phyloP scores from a whole-genome alignment of 179 eudicot species.

The Vitellaria paradoxa region DNA sequence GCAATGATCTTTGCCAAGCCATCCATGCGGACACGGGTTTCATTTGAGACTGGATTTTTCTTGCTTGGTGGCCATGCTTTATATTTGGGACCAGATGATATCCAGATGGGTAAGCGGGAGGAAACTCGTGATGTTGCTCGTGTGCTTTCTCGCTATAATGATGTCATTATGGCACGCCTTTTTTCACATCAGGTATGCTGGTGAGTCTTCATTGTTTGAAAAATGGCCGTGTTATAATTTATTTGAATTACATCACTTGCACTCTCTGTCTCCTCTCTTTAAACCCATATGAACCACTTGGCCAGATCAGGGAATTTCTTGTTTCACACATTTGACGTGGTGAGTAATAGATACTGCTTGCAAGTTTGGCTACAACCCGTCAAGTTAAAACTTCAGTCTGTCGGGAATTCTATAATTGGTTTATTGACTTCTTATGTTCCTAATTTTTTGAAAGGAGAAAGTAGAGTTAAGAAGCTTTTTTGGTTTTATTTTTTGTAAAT shows the following conservation, averaged over 20 bases:
- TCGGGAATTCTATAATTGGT: no score
- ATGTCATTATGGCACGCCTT: slow-evolving; percentile 96
- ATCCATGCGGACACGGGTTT: slow-evolving; percentile 97
- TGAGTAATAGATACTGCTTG: background rate
- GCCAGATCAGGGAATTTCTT: background rate
- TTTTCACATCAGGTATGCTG: slow-evolving; percentile 95
- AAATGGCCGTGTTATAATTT: background rate
- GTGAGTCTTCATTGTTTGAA: slow-evolving; percentile 27
- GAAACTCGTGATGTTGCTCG: slow-evolving; percentile 99
- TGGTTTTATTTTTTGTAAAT: no score
- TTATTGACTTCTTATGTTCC: no score
- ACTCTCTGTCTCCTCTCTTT: background rate
- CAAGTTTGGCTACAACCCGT: background rate
- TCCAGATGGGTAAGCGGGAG: slow-evolving; percentile 99
- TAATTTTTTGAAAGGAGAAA: no score
- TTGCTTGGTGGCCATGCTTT: slow-evolving; percentile 97
- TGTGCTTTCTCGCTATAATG: slow-evolving; percentile 89
- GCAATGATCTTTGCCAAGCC: slow-evolving; percentile 99
- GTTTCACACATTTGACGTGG: background rate
- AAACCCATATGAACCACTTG: no score
- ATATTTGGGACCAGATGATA: slow-evolving; percentile 93
- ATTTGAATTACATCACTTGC: background rate
- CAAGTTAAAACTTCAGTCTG: background rate
- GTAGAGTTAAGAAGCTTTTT: no score
- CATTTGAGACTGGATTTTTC: slow-evolving; percentile 94